A percentile compares a stretch with the other conserved stretches of the same genome.
These are phyloP conservation scores for Fonsecaea pedrosoi DNA, from an alignment of 2,329 filamentous ascomycete species.

Conservation along the genomic window DNA sequence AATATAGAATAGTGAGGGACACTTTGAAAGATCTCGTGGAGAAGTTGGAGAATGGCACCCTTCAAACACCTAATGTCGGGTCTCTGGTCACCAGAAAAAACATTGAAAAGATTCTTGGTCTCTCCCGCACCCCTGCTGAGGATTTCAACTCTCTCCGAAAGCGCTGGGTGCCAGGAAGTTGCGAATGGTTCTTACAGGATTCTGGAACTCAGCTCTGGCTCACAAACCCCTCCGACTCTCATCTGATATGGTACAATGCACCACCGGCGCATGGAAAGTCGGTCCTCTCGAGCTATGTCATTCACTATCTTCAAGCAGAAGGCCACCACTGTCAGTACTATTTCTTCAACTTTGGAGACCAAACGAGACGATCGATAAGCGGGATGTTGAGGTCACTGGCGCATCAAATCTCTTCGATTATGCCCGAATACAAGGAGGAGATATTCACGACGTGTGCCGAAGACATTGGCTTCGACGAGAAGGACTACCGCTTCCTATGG, in stretches of 20 bases:
- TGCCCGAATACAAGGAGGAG: constrained; percentile 31
- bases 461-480: constrained; percentile 40
- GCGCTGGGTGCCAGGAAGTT: constrained; percentile 27
- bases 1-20: constrained; percentile 37
- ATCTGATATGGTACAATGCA: constrained; percentile 43
- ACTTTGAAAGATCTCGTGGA: constrained; percentile 24
- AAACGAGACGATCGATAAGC: constrained; percentile 39
- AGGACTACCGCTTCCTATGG: constrained; percentile 44
- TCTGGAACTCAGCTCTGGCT: constrained; percentile 3
- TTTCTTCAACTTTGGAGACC: constrained; percentile 44
- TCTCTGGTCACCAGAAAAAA: background rate
- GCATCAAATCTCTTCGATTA: constrained; percentile 41
- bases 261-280: constrained; percentile 46
- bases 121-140: constrained; percentile 15
- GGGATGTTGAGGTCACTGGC: constrained; percentile 40
- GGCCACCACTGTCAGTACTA: constrained; percentile 40
- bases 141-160: constrained; percentile 27
- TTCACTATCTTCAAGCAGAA: constrained; percentile 35
- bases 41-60: constrained; percentile 2
- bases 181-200: constrained; percentile 32
- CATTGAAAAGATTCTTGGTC: constrained; percentile 15
- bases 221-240: constrained; percentile 23
- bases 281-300: constrained; percentile 41
- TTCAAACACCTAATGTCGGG: background rate
- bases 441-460: constrained; percentile 41